Evolutionary conservation across 371 early-diverging fungal genomes (phyloP).

Genomic region (Saksenaea vasiformis): DNA sequence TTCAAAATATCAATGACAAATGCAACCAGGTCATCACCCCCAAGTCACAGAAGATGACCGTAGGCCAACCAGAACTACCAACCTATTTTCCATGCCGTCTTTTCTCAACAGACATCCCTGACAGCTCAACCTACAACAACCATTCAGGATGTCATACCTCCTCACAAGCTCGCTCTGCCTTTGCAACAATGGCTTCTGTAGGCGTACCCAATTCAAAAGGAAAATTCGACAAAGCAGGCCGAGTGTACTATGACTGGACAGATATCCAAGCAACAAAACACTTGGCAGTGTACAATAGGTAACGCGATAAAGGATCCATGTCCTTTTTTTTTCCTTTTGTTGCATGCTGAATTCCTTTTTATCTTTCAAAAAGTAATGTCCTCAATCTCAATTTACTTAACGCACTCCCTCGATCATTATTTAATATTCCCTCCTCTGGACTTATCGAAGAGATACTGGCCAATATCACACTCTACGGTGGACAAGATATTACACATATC

Average conservation of each 20-base stretch:
- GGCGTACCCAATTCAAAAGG: conserved; percentile 42
- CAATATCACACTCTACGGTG: conserved; percentile 23
- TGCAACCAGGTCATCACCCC: conserved; percentile 63
- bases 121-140: conserved; percentile 52
- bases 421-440: conserved; percentile 34
- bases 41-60: conserved; percentile 16
- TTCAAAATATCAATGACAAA: conserved; percentile 67
- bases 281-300: conserved; percentile 77
- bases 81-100: conserved; percentile 77
- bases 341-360: too few species aligned
- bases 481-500: conserved; percentile 45
- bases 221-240: conserved; percentile 53
- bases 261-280: conserved; percentile 57
- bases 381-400: conserved; percentile 44
- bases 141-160: conserved; percentile 70
- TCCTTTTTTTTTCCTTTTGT: conserved; percentile 8
- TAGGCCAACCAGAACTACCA: conserved; percentile 38
- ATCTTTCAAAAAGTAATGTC: too few species aligned
- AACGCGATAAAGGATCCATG: too few species aligned
- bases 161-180: conserved; percentile 35
- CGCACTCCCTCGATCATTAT: conserved; percentile 30
- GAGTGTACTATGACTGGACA: conserved; percentile 75
- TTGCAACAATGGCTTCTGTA: conserved; percentile 31
- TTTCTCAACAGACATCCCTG: conserved; percentile 33
- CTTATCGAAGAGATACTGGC: conserved; percentile 31